Evolutionary conservation across 805 yeast species (phyloP).

Genomic region (Komagataella ulmi): DNA sequence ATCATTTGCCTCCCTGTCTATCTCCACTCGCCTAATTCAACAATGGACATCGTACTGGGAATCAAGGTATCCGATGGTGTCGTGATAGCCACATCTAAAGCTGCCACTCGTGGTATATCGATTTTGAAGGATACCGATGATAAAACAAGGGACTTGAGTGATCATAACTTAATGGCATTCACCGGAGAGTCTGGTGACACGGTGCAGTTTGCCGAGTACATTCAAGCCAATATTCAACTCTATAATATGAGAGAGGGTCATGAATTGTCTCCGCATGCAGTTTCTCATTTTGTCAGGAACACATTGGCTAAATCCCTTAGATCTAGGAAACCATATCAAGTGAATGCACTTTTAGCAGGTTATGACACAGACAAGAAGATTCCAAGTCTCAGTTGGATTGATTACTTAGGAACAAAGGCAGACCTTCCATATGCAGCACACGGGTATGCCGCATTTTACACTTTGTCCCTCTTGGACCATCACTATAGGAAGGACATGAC

Average conservation of each 20-base stretch:
- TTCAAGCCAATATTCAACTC: conserved; percentile 85
- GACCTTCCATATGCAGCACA: conserved; percentile 95
- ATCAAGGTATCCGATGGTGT: conserved; percentile 72
- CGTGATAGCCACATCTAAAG: conserved; percentile 86
- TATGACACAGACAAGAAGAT: conserved; percentile 42
- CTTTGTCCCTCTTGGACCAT: conserved; percentile 79
- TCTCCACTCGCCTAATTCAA: background rate
- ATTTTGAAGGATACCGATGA: conserved; percentile 68
- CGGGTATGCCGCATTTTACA: conserved; percentile 96
- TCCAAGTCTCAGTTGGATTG: conserved; percentile 78
- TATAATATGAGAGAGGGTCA: conserved; percentile 74
- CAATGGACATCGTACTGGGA: conserved; percentile 87
- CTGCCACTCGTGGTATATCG: conserved; percentile 84
- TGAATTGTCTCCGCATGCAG: conserved; percentile 75
- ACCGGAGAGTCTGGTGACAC: conserved; percentile 97
- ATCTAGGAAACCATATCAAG: conserved; percentile 94
- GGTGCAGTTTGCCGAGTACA: conserved; percentile 85
- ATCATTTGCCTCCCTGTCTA: background rate
- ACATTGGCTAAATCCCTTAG: conserved; percentile 81
- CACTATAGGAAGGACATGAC: conserved; percentile 73
- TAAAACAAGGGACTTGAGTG: conserved; percentile 63
- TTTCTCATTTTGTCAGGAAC: conserved; percentile 79
- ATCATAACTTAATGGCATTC: conserved; percentile 72
- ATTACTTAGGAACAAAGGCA: conserved; percentile 85
- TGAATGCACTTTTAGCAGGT: conserved; percentile 82